Evolutionary conservation across 1,284 basidiomycete species (phyloP).

Genomic region (Trichosporon sp.): DNA sequence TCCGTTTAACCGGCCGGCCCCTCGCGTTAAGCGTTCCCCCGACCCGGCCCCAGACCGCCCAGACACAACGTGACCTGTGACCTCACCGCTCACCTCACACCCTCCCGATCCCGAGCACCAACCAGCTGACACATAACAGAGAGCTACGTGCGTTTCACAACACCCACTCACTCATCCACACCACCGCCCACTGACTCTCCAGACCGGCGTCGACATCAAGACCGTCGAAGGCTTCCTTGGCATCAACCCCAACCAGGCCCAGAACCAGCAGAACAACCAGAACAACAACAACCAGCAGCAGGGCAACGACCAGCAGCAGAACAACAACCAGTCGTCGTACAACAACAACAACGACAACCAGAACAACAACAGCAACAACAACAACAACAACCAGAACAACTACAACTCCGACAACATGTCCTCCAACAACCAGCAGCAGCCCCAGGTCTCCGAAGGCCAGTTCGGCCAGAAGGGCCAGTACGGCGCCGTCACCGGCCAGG

Average conservation of each 20-base stretch:
- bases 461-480: slow-evolving; percentile 11
- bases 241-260: neutral
- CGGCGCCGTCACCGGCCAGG: slow-evolving; percentile 13
- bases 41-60: neutral
- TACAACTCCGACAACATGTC: slow-evolving; percentile 1
- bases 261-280: neutral
- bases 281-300: neutral
- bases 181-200: neutral
- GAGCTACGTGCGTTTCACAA: slow-evolving; percentile 1
- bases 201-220: slow-evolving; percentile 4
- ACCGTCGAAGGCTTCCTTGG: neutral
- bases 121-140: slow-evolving; percentile 4
- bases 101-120: neutral
- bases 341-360: neutral
- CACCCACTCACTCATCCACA: neutral
- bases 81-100: neutral
- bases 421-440: slow-evolving; percentile 10
- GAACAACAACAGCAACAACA: neutral
- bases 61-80: slow-evolving; percentile 1
- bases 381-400: neutral
- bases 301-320: neutral
- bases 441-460: slow-evolving; percentile 8
- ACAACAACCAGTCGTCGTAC: neutral
- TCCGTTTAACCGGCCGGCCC: neutral
- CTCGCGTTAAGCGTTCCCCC: neutral